phyloP scores from a whole-genome alignment of 306 rosid species.

The Rosa multiflora region DNA sequence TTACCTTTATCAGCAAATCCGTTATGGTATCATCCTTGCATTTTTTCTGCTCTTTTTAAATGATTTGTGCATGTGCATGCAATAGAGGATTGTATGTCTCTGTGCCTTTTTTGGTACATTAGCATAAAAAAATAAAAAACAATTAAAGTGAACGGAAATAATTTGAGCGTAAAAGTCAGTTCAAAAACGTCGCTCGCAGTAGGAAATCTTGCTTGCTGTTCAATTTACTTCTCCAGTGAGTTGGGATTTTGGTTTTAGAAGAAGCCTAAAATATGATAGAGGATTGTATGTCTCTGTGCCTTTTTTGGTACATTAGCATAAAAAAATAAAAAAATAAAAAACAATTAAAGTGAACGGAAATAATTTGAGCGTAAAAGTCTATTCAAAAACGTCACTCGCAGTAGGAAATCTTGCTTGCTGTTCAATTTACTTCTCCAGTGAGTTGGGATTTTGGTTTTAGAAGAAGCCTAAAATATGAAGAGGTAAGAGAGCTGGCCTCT shows the following conservation, averaged over 20 bases:
- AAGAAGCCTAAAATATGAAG: neutral
- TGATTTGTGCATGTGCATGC: neutral
- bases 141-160: neutral
- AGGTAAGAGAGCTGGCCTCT: neutral
- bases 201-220: neutral
- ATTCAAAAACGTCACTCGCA: neutral
- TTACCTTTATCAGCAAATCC: constrained; percentile 90
- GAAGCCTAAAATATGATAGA: too few species aligned
- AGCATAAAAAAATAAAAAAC: neutral
- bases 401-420: neutral
- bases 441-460: neutral
- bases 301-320: neutral
- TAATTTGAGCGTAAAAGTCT: neutral
- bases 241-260: neutral
- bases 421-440: too few species aligned
- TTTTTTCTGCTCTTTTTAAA: constrained; percentile 8
- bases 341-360: neutral
- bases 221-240: too few species aligned
- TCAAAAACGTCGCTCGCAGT: neutral
- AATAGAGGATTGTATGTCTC: neutral
- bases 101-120: neutral
- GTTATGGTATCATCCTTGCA: constrained; percentile 46
- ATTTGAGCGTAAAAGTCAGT: neutral
- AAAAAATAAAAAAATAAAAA: neutral
- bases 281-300: neutral